Conservation (phyloP, 2,329 filamentous ascomycete genomes). For the Monascus ruber region DNA sequence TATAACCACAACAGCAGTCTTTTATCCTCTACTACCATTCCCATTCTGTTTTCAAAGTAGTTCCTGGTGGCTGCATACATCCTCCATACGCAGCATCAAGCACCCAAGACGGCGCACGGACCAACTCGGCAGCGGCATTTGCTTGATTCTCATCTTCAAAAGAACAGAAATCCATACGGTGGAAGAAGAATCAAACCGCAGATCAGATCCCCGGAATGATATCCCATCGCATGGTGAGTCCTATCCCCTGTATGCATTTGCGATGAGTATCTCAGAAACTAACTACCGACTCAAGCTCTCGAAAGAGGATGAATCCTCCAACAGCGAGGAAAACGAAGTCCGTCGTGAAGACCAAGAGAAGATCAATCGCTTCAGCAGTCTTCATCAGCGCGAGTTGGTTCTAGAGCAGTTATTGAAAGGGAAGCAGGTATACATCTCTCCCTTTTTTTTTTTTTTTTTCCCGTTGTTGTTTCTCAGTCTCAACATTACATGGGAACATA, state of each 20-base stretch:
- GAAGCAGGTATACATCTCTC: conserved; percentile 52
- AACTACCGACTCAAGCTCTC: conserved; percentile 53
- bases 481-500: too few species aligned
- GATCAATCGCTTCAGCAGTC: conserved; percentile 93
- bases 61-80: too few species aligned
- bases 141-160: too few species aligned
- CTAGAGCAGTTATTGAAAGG: conserved; percentile 69
- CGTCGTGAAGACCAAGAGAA: conserved; percentile 96
- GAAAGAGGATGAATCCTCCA: conserved; percentile 73
- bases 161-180: neutral
- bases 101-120: too few species aligned
- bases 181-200: neutral
- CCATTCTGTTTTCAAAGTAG: too few species aligned
- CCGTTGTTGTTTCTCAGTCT: too few species aligned
- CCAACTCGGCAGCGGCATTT: too few species aligned
- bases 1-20: too few species aligned
- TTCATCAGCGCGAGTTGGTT: conserved; percentile 73
- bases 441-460: neutral
- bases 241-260: neutral
- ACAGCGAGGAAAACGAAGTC: conserved; percentile 77
- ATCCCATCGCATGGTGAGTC: conserved; percentile 49
- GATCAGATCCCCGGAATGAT: conserved; percentile 30
- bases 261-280: neutral
- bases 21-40: too few species aligned
- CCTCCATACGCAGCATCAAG: too few species aligned